Base-by-base conservation (phyloP, 208 protist species). In the Trypanosoma mega region DNA sequence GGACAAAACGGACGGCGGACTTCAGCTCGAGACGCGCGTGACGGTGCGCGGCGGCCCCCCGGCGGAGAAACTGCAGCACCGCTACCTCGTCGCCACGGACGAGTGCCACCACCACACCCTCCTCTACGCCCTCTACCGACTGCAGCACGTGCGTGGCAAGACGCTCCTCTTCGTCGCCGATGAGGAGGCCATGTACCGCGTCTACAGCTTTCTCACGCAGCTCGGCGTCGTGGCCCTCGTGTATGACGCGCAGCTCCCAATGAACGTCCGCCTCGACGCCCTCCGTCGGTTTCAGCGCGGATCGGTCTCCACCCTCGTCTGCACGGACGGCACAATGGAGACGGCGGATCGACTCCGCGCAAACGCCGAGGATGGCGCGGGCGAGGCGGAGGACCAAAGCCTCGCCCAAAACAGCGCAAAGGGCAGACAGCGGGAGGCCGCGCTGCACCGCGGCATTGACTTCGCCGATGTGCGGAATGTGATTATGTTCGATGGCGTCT, bases 101-200 rank as follows among this genome's bases (percentile, higher is more conserved):
- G 84, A 94, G 48, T 89, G 83, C 53, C 92, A 98, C 68, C 90
- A 89, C 48, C 96, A 97, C 80, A 96, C 96, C 2, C 68, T 98
- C n/a, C 72, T 98, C n/a, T 98, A 94, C 65, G 75, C 84, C 8
- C 78, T 98, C 18, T 87, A 98, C 55, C 91, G 92, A 76, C 82
- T 98, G 30, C 74, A 83, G 18, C 82, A 98, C 43, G 90, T 98
- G 45, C 74, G 76, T 21, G 97, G 97, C 27, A 98, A 98, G 67
- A 96, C 93, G 21, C 80, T 99, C 46, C 90, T 99, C 50, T 99
- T 99, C 69, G 96, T 98, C 41, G 97, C 98, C 53, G 65, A 85
- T 20, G 92, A 98, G 39, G 86, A 98, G 33, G 65, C 78, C 20
- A 97, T 90, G 61, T 99, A 98, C 82, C 78, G 80, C 24, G 70